Base-by-base conservation (phyloP, 140 eudicot species). In the Bidens hawaiensis region DNA sequence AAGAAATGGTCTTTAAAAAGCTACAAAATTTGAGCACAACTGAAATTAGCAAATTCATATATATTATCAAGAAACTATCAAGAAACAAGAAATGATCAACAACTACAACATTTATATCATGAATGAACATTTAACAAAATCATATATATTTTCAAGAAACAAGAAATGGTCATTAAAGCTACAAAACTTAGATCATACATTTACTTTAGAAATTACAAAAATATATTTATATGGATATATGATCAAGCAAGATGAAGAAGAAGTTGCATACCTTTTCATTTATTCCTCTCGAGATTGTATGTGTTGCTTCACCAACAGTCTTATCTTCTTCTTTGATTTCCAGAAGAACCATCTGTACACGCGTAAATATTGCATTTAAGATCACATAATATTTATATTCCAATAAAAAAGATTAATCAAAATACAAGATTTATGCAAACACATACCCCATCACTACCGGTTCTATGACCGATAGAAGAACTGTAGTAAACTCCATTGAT, bases 241-340 rank as follows among this genome's bases (percentile, higher is more conserved):
- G 60, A 59, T 59, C 26, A 47, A 33, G 22, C 11, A 26, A 40
- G 28, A 0, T 3, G 13, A 28, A 38, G 9, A 26, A 57, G 21
- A 23, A 46, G 34, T n/a, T 25, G 78, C 48, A 48, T 75, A 85
- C 95, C 82, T 82, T 85, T 28, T 85, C 84, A 26, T 75, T 74
- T 64, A 85, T 76, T 40, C 95, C 89, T 62, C 76, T 77, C 11
- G 95, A 82, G 62, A 85, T 60, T 30, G 85, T 79, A 52, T 79
- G 85, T 53, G 82, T 65, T 53, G 82, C 66, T 72, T 85, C 72
- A 56, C 95, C 89, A 46, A 40, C 64, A n/a, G 64, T 68, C 70
- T 72, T 73, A 48, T 85, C 95, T 68, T 85, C 95, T 61, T 85
- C 95, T 62, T 85, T 82, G 65, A 85, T 77, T 77, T 85, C 95